Percentiles rank a stretch among this genome's conserved stretches.
These are phyloP conservation scores for Meredithiella fracta DNA, from an alignment of 2,329 filamentous ascomycete species.

Conservation along the genomic window DNA sequence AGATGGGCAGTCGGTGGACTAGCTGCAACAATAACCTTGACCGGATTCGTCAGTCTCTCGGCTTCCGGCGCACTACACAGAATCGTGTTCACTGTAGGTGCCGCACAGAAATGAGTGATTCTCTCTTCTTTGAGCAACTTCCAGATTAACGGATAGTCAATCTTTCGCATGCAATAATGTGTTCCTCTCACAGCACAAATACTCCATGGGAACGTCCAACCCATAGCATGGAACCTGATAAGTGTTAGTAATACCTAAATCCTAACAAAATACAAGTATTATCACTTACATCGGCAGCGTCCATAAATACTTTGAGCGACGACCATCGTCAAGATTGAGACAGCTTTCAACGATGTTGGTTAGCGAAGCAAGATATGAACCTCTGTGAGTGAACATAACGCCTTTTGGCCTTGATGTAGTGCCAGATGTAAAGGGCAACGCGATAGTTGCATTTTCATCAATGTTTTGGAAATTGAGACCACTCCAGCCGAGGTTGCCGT, in stretches of 20 bases:
- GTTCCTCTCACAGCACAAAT: conserved; percentile 89
- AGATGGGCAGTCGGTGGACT: conserved; percentile 78
- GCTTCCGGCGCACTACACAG: conserved; percentile 70
- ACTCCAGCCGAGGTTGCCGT: conserved; percentile 56
- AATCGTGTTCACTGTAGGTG: conserved; percentile 89
- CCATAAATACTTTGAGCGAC: conserved; percentile 74
- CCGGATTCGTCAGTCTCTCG: conserved; percentile 47
- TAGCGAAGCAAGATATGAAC: conserved; percentile 68
- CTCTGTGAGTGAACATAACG: conserved; percentile 79
- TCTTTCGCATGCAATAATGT: conserved; percentile 84
- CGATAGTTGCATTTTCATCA: conserved; percentile 67
- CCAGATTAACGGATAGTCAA: conserved; percentile 92
- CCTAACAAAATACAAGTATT: background rate
- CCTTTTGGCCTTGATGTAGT: conserved; percentile 88
- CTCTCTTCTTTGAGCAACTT: conserved; percentile 66
- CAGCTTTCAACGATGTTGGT: conserved; percentile 81
- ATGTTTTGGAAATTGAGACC: conserved; percentile 52
- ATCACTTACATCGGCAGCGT: conserved; percentile 73
- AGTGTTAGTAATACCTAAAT: conserved; percentile 1
- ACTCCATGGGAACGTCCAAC: conserved; percentile 87
- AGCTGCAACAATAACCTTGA: conserved; percentile 82
- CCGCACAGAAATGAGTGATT: conserved; percentile 90
- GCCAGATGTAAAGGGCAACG: conserved; percentile 84
- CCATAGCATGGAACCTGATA: conserved; percentile 45
- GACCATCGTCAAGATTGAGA: conserved; percentile 51